Conservation (phyloP, 805 yeast genomes). For the Dipodascus geniculatus region DNA sequence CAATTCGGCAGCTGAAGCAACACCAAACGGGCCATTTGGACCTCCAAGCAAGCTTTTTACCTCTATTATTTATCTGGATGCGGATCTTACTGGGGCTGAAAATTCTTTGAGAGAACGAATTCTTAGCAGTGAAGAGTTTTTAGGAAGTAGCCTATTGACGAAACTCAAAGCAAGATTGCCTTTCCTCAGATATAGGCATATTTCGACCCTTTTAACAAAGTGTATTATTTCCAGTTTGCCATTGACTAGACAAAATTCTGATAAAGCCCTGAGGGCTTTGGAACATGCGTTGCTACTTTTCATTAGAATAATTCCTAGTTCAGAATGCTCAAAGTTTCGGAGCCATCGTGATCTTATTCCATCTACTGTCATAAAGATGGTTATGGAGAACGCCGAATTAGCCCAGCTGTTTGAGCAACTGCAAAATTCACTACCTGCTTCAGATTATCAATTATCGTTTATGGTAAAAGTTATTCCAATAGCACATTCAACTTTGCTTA, state of each 20-base stretch:
- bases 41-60: too few relatives aligned
- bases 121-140: neutral
- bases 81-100: neutral
- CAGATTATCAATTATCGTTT: neutral
- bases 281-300: neutral
- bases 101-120: neutral
- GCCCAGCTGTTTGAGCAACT: neutral
- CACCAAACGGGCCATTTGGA: too few relatives aligned
- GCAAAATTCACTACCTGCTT: neutral
- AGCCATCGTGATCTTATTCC: neutral
- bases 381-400: neutral
- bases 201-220: neutral
- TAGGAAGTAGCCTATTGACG: neutral
- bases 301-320: neutral
- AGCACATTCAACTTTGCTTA: neutral
- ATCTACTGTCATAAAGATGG: neutral
- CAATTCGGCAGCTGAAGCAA: neutral
- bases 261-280: neutral
- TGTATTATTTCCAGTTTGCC: neutral
- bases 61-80: neutral
- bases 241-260: neutral
- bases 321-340: neutral
- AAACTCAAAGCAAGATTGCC: neutral
- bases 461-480: neutral
- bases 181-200: neutral